Evolutionary conservation across 2,329 filamentous ascomycete species (phyloP).

Genomic region (Epichloe glyceriae): DNA sequence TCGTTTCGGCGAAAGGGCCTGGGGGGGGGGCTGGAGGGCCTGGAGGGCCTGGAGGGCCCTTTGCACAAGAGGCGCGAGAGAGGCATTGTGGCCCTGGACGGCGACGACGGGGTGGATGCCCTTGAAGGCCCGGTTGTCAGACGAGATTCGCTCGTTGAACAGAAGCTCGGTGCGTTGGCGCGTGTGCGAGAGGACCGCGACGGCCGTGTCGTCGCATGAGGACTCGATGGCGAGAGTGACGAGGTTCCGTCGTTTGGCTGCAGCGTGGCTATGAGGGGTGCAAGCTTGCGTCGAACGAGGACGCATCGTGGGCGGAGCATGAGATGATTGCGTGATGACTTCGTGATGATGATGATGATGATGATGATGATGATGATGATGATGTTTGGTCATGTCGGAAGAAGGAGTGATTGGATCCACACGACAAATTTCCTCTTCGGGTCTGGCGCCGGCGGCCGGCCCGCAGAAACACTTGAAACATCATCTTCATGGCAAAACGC

Average conservation of each 20-base stretch:
- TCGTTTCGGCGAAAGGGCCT: constrained; percentile 16
- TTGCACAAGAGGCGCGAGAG: constrained; percentile 54
- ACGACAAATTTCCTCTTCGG: background rate
- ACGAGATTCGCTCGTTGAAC: constrained; percentile 72
- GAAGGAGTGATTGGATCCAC: too few species aligned
- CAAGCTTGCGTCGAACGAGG: background rate
- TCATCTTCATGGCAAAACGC: background rate
- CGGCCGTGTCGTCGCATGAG: constrained; percentile 87
- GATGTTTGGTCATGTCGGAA: background rate
- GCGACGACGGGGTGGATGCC: constrained; percentile 74
- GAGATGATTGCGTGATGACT: background rate
- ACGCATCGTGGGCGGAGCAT: constrained; percentile 5
- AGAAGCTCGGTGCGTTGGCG: constrained; percentile 41
- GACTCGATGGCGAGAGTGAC: constrained; percentile 65
- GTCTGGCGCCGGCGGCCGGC: background rate
- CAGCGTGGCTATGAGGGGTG: background rate
- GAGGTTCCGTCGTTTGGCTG: constrained; percentile 18
- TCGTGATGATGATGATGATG: background rate
- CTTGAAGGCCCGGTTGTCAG: constrained; percentile 58
- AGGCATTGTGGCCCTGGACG: constrained; percentile 60
- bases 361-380: background rate
- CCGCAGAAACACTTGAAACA: too few species aligned
- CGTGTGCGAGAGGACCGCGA: constrained; percentile 62
- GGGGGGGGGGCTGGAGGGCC: constrained; percentile 32
- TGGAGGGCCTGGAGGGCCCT: constrained; percentile 45